Evolutionary conservation across 2,329 filamentous ascomycete species (phyloP), one percentile per base, ranked within the genome.

Genomic region (Fusarium palustre): DNA sequence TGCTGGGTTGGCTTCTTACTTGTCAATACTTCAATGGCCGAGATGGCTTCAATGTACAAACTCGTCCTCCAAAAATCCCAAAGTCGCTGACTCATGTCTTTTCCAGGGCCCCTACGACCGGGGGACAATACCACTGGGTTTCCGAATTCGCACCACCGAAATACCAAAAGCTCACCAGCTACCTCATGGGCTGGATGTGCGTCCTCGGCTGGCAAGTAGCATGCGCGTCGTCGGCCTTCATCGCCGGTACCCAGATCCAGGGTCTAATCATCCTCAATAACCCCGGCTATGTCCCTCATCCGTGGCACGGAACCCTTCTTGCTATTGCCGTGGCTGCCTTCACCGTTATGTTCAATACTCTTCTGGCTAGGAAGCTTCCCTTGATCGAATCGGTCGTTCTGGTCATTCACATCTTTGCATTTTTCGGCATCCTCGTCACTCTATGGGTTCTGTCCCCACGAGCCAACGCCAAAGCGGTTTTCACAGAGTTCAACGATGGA

Each of bases 111-210:
- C 86, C 86, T 0, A 88, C 85, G 0, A 82, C 82, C 9, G 86
- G 86, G 24, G 87, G 87, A 2, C 86, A 88, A 68, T 88, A 88
- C 64, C 85, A 87, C 67, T 88, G 85, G 85, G 85, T 87, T 2
- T 86, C 82, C 2, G 84, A 86, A 52, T 86, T 87, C 62, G 81
- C 84, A 1, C 82, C 85, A 0, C 77, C 75, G 0, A 75, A 76
- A 43, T 79, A 81, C 53, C 85, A 88, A 67, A 86, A 84, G 58
- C 81, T 84, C 36, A 76, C 88, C 3, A 87, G 84, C 63, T 90
- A 88, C 69, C 73, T 85, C 18, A 75, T 74, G 75, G 82, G 82
- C 3, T 85, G 82, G 83, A 78, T 83, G 66, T 81, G 78, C 7
- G 78, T 83, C 0, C 75, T 83, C 0, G 81, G 81, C 25, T 85